Percentiles rank a stretch among this genome's conserved stretches.
These are phyloP conservation scores for Monosporascus sp. DNA, from an alignment of 2,329 filamentous ascomycete genomes.

Conservation along the genomic window DNA sequence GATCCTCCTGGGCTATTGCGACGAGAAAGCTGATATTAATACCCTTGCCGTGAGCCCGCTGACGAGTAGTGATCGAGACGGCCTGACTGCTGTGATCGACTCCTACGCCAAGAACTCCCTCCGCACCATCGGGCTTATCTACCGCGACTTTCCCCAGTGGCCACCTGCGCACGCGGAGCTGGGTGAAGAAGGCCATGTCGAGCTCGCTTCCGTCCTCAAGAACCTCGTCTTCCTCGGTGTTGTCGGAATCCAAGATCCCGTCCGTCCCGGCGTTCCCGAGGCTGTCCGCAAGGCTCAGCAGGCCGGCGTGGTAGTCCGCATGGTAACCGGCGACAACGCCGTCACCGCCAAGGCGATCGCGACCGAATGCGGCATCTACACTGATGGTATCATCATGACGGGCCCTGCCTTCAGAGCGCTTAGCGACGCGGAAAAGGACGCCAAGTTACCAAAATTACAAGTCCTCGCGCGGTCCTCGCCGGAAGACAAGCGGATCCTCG, in stretches of 20 bases:
- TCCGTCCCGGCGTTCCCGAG: slow-evolving; percentile 61
- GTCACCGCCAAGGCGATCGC: slow-evolving; percentile 70
- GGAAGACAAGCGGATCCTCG: slow-evolving; percentile 61
- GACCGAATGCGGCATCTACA: slow-evolving; percentile 65
- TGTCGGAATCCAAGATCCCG: slow-evolving; percentile 71
- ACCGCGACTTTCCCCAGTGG: slow-evolving; percentile 68
- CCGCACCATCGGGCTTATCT: slow-evolving; percentile 69
- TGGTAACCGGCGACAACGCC: slow-evolving; percentile 72
- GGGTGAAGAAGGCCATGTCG: slow-evolving; percentile 53
- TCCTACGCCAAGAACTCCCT: slow-evolving; percentile 62
- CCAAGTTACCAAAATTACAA: slow-evolving; percentile 53
- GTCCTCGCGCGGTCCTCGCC: slow-evolving; percentile 62
- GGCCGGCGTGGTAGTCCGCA: slow-evolving; percentile 67
- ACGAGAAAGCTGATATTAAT: slow-evolving; percentile 23
- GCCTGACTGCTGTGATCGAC: slow-evolving; percentile 50
- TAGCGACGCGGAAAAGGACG: slow-evolving; percentile 52
- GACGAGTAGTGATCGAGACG: slow-evolving; percentile 50
- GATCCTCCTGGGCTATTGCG: slow-evolving; percentile 44
- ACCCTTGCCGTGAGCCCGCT: slow-evolving; percentile 44
- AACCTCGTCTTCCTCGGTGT: slow-evolving; percentile 70
- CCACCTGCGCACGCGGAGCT: slow-evolving; percentile 59
- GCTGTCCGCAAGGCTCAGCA: slow-evolving; percentile 63
- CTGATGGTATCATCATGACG: slow-evolving; percentile 61
- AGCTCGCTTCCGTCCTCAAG: slow-evolving; percentile 57
- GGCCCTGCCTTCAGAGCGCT: slow-evolving; percentile 62